phyloP scores from a whole-genome alignment of 768 basidiomycete genomes.

The Boletales sp. region DNA sequence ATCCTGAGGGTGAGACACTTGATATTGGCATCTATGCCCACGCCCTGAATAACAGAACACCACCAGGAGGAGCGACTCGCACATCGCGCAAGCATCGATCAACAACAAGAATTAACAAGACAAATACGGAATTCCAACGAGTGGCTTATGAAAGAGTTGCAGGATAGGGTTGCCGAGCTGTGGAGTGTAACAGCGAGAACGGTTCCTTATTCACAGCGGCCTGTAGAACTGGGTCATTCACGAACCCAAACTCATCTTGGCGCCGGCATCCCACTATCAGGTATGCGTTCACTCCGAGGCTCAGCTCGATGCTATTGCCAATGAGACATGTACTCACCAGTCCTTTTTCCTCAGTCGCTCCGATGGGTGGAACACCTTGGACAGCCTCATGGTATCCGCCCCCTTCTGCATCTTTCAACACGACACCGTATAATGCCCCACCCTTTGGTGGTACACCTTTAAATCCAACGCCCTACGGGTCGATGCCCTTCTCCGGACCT shows the following conservation, averaged over 20 bases:
- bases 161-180: neutral
- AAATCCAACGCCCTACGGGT: neutral
- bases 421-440: neutral
- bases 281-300: neutral
- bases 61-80: slow-evolving; percentile 4
- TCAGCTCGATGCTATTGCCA: neutral
- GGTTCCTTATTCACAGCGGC: neutral
- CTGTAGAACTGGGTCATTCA: neutral
- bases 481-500: neutral
- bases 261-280: neutral
- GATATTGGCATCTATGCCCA: neutral
- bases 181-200: neutral
- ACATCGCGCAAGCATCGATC: slow-evolving; percentile 2
- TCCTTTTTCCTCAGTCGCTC: neutral
- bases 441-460: neutral
- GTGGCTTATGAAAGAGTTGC: slow-evolving; percentile 10
- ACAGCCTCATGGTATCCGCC: neutral
- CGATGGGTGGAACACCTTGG: neutral
- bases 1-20: slow-evolving; percentile 4
- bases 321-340: neutral
- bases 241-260: neutral
- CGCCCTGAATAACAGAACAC: neutral
- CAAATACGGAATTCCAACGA: neutral
- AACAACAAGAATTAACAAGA: slow-evolving; percentile 4
- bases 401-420: neutral